phyloP scores from a whole-genome alignment of 345 rosid species.

The Noccaea bulbosa region DNA sequence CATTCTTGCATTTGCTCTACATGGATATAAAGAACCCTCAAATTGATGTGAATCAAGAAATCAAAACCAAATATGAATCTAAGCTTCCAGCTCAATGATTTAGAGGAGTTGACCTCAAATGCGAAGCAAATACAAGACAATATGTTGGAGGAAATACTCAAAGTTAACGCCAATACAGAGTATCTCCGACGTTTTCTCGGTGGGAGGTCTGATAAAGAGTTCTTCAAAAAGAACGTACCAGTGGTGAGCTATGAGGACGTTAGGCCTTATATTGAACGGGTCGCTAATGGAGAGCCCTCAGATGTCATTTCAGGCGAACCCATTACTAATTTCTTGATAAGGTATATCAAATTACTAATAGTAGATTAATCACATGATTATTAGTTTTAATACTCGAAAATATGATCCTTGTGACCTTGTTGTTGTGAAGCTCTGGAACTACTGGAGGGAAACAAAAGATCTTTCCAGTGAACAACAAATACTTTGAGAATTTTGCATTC shows the following conservation, averaged over 20 bases:
- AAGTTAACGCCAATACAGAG: slow-evolving; percentile 50
- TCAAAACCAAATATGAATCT: too few species aligned
- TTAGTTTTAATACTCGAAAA: too few species aligned
- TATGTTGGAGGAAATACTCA: slow-evolving; percentile 51
- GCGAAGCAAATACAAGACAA: slow-evolving; percentile 42
- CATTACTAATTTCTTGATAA: slow-evolving; percentile 54
- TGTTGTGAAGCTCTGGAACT: slow-evolving; percentile 64
- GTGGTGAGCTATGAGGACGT: slow-evolving; percentile 63
- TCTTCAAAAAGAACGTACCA: slow-evolving; percentile 59
- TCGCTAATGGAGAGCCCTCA: slow-evolving; percentile 61
- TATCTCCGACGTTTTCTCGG: slow-evolving; percentile 49
- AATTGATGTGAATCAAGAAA: too few species aligned
- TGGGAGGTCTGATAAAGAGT: slow-evolving; percentile 46
- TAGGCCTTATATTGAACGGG: slow-evolving; percentile 55
- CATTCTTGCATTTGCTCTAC: too few species aligned
- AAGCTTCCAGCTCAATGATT: too few species aligned
- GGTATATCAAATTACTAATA: background rate
- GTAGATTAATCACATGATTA: background rate
- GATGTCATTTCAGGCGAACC: slow-evolving; percentile 58
- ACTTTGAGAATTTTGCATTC: background rate
- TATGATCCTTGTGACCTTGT: too few species aligned
- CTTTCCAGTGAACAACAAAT: slow-evolving; percentile 52
- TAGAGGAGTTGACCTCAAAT: slow-evolving; percentile 14
- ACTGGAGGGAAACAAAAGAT: slow-evolving; percentile 69
- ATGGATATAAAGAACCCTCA: too few species aligned